Evolutionary conservation across 139 green algal genomes (phyloP), one percentile per base, ranked within the genome.

Genomic region (Marvania coccoides): DNA sequence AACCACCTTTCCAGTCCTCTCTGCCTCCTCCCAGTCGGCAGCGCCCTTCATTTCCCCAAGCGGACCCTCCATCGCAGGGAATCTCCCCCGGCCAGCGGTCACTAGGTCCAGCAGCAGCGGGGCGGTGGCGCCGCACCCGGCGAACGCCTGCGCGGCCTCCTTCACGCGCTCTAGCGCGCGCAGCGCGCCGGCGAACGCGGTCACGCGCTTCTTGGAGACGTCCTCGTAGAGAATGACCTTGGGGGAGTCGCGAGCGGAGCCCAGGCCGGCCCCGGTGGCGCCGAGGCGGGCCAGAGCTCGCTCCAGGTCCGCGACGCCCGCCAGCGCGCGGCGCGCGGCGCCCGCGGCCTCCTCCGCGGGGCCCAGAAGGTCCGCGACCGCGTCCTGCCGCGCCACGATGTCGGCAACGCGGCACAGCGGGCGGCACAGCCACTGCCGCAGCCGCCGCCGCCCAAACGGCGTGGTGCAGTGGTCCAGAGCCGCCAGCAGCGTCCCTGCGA

Each of bases 191-290:
- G 79, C 65, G 26, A 96, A 73, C n/a, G 81, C 83, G 14, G 53
- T 47, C 10, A 96, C 67, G 7, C 71, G 75, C 33, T 74, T 73
- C 33, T 67, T 72, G 34, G 81, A 76, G 3, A 79, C 69, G 63
- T 97, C 91, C 76, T 99, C 94, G 61, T 99, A 99, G 59, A 98
- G 84, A 3, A 99, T 77, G 9, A 98, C 94, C 51, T 90, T 67
- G 0, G 77, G 73, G 3, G 92, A 86, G 45, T 96, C 82, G 13
- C 72, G 53, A 2, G 61, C 76, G 26, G 37, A 38, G 5, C 66
- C 61, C 24, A 30, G 38, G 10, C 73, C 67, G 31, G 42, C 48
- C 0, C 77, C 79, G 8, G 77, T 71, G 0, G 89, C 82, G 12
- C 73, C 63, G 54, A 98, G 72, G 15, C 94, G 77, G 7, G 87